Base-by-base conservation (phyloP, 768 basidiomycete species). In the Pulveroboletus sp. region DNA sequence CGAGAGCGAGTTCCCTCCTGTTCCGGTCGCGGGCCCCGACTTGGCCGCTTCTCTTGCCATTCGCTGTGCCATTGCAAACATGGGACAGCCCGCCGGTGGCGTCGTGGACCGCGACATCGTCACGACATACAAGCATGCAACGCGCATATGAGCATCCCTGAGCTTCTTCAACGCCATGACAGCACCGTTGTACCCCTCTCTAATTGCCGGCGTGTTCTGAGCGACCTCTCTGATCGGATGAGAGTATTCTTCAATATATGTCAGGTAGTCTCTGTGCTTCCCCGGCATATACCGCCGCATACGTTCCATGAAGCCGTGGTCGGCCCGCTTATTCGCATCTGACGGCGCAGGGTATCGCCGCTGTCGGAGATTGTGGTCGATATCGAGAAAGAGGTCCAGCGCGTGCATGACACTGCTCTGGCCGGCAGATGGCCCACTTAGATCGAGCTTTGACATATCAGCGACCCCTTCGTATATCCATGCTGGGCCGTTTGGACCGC, bases 241-340 rank as follows among this genome's bases (percentile, higher is more conserved):
- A 13, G 81, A 77, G 46, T 76, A 73, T 11, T 73, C 69, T 2
- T 79, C 73, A 33, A 98, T 77, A 58, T 83, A 79, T 21, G 70
- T 67, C 47, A 98, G 79, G 71, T 93, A 98, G 40, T 85, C 82
- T 38, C 89, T 84, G 70, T 97, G 95, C 47, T 79, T 80, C 13
- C 87, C 86, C 0, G 95, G 94, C 95, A 98, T 98, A 71, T 98
- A 98, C 18, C 81, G 79, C 50, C 89, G 73, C 93, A 96, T 96
- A 42, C 91, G 79, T 50, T 87, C 84, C 85, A 98, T 93, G 72
- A 97, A 97, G 0, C 83, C 80, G 33, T 70, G 76, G 67, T 80
- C 89, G 36, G 76, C 86, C 58, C 67, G 78, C 69, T 79, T 83
- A 65, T 89, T 82, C 50, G 73, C 68, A 41, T 76, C 68, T 46